Evolutionary conservation across 208 protist species (phyloP).

Genomic region (Wallacemonas collosoma): DNA sequence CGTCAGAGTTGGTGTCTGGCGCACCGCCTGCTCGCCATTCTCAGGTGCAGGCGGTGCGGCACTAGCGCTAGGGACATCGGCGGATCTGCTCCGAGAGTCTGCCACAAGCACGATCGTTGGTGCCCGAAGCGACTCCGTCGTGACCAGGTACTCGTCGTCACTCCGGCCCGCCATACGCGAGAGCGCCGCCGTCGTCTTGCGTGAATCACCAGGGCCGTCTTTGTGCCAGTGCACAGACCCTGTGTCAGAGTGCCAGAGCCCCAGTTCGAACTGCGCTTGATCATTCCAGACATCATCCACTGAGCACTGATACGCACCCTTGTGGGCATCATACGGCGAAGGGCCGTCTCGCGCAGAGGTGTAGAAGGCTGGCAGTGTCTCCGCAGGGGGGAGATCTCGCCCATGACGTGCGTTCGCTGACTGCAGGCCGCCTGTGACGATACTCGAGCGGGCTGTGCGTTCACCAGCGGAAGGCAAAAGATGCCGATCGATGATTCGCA

Average conservation of each 20-base stretch:
- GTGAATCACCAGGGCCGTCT: background rate
- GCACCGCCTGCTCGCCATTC: background rate
- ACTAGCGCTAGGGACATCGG: background rate
- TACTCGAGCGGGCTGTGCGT: background rate
- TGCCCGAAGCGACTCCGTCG: background rate
- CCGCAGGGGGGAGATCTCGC: background rate
- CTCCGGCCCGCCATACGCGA: background rate
- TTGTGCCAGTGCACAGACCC: background rate
- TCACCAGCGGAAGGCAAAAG: slow-evolving; percentile 13
- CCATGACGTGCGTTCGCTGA: background rate
- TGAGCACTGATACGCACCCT: slow-evolving; percentile 21
- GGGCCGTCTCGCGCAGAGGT: slow-evolving; percentile 23
- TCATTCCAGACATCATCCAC: slow-evolving; percentile 26
- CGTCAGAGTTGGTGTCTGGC: background rate
- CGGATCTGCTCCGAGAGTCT: background rate
- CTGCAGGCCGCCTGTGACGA: background rate
- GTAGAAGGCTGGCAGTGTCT: slow-evolving; percentile 24
- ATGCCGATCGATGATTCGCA: slow-evolving; percentile 12
- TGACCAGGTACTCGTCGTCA: slow-evolving; percentile 5
- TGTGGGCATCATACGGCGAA: slow-evolving; percentile 20
- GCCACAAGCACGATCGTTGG: slow-evolving; percentile 4
- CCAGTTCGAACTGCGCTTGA: slow-evolving; percentile 6
- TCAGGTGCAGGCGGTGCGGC: background rate
- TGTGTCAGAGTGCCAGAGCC: background rate
- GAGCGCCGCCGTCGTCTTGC: slow-evolving; percentile 7